Base-by-base conservation (phyloP, 1,284 basidiomycete genomes). In the Fistulina hepatica region DNA sequence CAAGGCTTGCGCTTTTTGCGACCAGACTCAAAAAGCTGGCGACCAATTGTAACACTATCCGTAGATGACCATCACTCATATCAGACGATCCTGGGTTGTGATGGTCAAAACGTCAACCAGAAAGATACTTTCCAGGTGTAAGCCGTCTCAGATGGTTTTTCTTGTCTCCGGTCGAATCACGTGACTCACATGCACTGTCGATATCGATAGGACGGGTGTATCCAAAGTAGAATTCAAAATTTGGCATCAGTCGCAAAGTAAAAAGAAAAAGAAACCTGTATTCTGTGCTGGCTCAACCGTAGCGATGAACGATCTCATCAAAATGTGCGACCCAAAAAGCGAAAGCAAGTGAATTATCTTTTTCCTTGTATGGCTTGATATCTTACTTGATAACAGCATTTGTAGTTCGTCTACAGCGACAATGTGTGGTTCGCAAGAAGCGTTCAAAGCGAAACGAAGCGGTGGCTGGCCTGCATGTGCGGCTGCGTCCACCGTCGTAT, bases 31-130 rank as follows among this genome's bases (percentile, higher is more conserved):
- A 70, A 61, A 41, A 57, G 61, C n/a, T 81, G 78, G 77, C 53
- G 73, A 17, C 76, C 79, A 2, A 70, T 81, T 32, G 59, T 82
- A 28, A 63, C 66, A 0, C 50, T 81, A 9, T 62, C 72, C 16
- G 58, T 72, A n/a, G 69, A 71, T 40, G 60, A 67, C 16, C 61
- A 66, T 13, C 43, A 43, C 2, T n/a, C n/a, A n/a, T 65, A 72
- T 43, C 79, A 81, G 46, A 60, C 70, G 11, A 53, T 61, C 11
- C 67, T 82, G 3, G 80, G 79, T 0, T 61, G 60, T 16, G 77
- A 82, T 38, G 78, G 80, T 0, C 78, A 81, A 48, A 79, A 76
- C 43, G 68, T 75, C 1, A 81, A 81, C 49, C 56, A 73, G 34
- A 77, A 72, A 45, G 58, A 65, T 2, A 55, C 54, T 0, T 65